These are phyloP conservation scores for Dryas drummondii DNA, from an alignment of 306 rosid species.

Conservation along the genomic window DNA sequence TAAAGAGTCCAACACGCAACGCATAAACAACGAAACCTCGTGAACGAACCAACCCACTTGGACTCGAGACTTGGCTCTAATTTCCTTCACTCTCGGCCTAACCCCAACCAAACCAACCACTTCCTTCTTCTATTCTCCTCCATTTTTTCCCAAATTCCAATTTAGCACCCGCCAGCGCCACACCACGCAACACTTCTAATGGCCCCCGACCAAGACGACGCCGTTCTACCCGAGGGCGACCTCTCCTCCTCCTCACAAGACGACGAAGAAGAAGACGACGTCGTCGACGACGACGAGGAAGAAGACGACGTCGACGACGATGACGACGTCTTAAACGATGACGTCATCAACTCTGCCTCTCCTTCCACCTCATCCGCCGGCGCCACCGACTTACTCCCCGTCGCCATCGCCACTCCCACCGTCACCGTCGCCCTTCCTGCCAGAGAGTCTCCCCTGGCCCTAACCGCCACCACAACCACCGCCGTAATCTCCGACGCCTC, in stretches of 20 bases:
- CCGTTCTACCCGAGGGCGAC: slow-evolving; percentile 70
- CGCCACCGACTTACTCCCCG: slow-evolving; percentile 15
- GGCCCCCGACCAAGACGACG: slow-evolving; percentile 65
- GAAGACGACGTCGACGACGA: slow-evolving; percentile 23
- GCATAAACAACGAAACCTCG: slow-evolving; percentile 5
- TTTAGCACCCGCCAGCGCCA: not conserved
- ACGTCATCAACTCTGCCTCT: slow-evolving; percentile 27
- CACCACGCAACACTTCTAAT: slow-evolving; percentile 16
- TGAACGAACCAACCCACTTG: slow-evolving; percentile 20
- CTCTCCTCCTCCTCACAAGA: slow-evolving; percentile 43
- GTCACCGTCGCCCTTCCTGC: slow-evolving; percentile 38
- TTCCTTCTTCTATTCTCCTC: not conserved
- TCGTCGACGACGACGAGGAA: slow-evolving; percentile 24
- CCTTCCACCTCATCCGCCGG: slow-evolving; percentile 34
- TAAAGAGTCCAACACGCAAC: slow-evolving; percentile 21
- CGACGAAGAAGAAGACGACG: slow-evolving; percentile 38
- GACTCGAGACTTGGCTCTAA: not conserved
- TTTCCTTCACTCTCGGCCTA: slow-evolving; percentile 13
- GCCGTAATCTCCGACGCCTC: slow-evolving; percentile 1
- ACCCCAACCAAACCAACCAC: slow-evolving; percentile 5
- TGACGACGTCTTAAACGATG: slow-evolving; percentile 10
- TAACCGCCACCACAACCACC: not conserved
- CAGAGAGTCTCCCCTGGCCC: not conserved
- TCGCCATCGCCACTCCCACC: slow-evolving; percentile 27
- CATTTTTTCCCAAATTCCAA: not conserved